Conservation (phyloP, 176 grass and related monocot species). For the Tillandsia fasciculata region DNA sequence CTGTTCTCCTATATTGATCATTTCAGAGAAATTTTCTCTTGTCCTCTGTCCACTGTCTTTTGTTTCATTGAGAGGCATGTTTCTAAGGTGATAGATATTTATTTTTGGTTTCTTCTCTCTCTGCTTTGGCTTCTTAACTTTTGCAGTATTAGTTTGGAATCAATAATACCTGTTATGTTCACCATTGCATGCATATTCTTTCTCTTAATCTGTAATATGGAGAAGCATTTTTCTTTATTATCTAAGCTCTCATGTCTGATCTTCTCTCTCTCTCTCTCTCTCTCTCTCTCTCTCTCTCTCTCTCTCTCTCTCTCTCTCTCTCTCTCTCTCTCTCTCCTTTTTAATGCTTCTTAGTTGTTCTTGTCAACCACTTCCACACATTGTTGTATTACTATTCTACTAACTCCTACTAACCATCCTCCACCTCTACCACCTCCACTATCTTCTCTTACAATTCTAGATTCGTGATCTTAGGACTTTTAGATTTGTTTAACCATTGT, state of each 20-base stretch:
- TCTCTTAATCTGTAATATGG: too few species aligned
- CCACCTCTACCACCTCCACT: slow-evolving; percentile 1
- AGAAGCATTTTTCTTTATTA: background rate
- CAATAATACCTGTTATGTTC: too few species aligned
- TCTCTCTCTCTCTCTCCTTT: background rate
- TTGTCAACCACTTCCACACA: background rate
- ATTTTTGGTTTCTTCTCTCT: too few species aligned
- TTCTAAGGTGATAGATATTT: too few species aligned
- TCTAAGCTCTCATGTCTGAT: background rate
- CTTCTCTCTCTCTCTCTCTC: background rate
- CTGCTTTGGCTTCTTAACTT: too few species aligned
- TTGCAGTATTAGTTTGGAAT: too few species aligned
- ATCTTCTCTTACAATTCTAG: background rate
- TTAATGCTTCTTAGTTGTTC: background rate
- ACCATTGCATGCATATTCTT: too few species aligned
- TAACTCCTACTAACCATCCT: background rate
- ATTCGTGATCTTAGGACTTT: background rate
- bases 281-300: background rate
- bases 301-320: slow-evolving; percentile 1
- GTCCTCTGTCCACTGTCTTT: too few species aligned
- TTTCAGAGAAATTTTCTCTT: too few species aligned
- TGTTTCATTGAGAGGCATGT: too few species aligned
- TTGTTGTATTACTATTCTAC: background rate
- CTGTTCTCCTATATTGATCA: too few species aligned
- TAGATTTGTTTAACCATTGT: background rate